Evolutionary conservation across 495 filamentous ascomycete genomes (phyloP).

Genomic region (Annulohypoxylon nitens): DNA sequence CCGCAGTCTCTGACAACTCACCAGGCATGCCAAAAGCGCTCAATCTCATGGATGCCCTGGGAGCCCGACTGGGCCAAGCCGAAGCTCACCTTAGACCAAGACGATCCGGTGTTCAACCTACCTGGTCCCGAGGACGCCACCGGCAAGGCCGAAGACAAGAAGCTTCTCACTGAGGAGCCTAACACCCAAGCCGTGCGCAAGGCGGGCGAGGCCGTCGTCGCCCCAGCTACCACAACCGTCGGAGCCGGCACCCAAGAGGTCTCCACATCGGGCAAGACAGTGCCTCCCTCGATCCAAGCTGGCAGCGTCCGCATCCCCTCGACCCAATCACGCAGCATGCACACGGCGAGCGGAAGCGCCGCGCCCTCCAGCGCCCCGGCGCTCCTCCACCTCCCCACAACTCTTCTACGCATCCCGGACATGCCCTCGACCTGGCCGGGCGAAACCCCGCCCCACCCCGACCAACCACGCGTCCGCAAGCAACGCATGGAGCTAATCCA

Average conservation of each 20-base stretch:
- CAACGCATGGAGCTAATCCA: background rate
- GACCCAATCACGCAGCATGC: slow-evolving; percentile 18
- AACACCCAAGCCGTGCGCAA: slow-evolving; percentile 6
- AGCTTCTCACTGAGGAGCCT: background rate
- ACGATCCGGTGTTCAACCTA: background rate
- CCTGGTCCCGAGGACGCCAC: background rate
- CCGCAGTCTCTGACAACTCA: slow-evolving; percentile 4
- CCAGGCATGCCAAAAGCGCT: slow-evolving; percentile 20
- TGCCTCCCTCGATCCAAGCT: slow-evolving; percentile 35
- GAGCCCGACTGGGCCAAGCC: slow-evolving; percentile 20
- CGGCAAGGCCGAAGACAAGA: background rate
- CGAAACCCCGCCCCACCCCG: background rate
- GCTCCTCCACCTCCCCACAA: slow-evolving; percentile 19
- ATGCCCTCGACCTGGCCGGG: slow-evolving; percentile 37
- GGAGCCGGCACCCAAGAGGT: slow-evolving; percentile 27
- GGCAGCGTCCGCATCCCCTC: slow-evolving; percentile 15
- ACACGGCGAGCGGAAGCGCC: background rate
- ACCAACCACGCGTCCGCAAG: slow-evolving; percentile 17
- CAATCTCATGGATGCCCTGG: slow-evolving; percentile 49
- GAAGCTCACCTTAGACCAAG: slow-evolving; percentile 26
- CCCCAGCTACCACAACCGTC: slow-evolving; percentile 10
- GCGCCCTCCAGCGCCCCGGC: background rate
- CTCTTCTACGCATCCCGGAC: slow-evolving; percentile 37
- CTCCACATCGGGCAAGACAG: slow-evolving; percentile 33
- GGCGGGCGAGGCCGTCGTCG: slow-evolving; percentile 10